phyloP scores from a whole-genome alignment of 441 rosid genomes.

The Mallotus repandus region DNA sequence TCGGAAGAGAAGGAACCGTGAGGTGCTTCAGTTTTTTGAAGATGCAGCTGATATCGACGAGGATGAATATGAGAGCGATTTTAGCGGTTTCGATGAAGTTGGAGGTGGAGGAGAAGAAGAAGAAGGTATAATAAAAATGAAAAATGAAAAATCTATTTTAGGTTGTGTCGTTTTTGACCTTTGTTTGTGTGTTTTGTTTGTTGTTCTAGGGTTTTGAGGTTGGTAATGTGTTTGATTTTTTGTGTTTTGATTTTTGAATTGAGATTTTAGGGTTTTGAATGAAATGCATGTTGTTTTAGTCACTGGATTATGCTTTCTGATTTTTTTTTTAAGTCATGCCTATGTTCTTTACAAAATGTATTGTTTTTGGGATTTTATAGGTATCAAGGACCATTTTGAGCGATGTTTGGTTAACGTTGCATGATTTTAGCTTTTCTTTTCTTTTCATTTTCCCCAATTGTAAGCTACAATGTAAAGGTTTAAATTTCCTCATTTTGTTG shows the following conservation, averaged over 20 bases:
- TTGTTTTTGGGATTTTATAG: no score
- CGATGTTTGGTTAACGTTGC: not conserved
- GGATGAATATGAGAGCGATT: conserved; percentile 38
- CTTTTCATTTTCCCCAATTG: no score
- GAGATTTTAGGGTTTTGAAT: conserved; percentile 1
- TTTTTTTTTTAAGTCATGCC: not conserved
- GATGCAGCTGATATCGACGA: conserved; percentile 61
- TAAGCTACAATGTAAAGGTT: no score
- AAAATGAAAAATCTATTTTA: not conserved
- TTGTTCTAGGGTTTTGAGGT: conserved; percentile 1
- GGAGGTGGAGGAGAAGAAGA: not conserved
- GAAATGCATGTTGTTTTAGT: conserved; percentile 5
- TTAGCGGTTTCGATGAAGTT: conserved; percentile 25
- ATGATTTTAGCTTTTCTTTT: not conserved
- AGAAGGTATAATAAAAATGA: conserved; percentile 21
- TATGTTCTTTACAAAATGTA: not conserved
- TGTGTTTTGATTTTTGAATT: not conserved
- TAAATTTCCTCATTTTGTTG: not conserved
- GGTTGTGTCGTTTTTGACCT: conserved; percentile 3
- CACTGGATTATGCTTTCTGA: not conserved
- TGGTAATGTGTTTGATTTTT: not conserved
- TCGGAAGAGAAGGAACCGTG: conserved; percentile 48
- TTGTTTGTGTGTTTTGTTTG: not conserved
- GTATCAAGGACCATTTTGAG: no score
- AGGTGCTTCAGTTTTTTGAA: conserved; percentile 78